Conservation (phyloP, 768 basidiomycete genomes). For the Galerina sulciceps region DNA sequence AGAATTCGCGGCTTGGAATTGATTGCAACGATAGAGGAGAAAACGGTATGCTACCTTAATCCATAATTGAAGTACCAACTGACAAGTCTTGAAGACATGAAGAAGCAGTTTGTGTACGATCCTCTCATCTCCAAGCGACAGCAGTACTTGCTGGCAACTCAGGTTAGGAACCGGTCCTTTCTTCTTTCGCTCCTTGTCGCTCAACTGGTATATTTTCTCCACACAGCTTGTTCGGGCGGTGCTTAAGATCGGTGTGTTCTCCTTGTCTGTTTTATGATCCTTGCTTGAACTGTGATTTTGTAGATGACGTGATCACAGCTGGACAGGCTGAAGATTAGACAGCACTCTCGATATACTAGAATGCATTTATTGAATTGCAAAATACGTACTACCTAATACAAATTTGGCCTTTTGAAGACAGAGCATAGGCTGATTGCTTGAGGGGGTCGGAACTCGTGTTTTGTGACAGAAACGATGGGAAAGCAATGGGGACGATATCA, state of each 20-base stretch:
- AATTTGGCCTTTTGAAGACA: too few species aligned
- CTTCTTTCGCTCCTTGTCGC: neutral
- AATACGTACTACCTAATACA: too few species aligned
- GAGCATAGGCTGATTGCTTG: too few species aligned
- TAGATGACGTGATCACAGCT: constrained; percentile 80
- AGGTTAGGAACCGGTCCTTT: constrained; percentile 50
- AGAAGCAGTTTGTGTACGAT: constrained; percentile 95
- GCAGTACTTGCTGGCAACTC: constrained; percentile 96
- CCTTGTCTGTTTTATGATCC: neutral
- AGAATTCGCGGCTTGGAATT: constrained; percentile 85
- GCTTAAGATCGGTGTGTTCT: constrained; percentile 77
- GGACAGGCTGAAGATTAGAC: constrained; percentile 54
- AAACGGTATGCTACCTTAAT: constrained; percentile 60
- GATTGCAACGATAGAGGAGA: constrained; percentile 88
- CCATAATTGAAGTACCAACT: neutral
- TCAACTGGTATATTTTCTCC: constrained; percentile 8
- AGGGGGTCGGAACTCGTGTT: too few species aligned
- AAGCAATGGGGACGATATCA: neutral
- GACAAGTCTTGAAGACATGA: constrained; percentile 75
- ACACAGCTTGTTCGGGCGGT: constrained; percentile 82
- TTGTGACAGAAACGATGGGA: too few species aligned
- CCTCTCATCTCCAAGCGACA: constrained; percentile 97
- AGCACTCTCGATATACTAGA: neutral
- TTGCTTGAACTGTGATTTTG: constrained; percentile 6
- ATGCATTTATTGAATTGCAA: neutral